Base-by-base conservation (phyloP, 805 yeast species). In the Barnettozyma siamensis region DNA sequence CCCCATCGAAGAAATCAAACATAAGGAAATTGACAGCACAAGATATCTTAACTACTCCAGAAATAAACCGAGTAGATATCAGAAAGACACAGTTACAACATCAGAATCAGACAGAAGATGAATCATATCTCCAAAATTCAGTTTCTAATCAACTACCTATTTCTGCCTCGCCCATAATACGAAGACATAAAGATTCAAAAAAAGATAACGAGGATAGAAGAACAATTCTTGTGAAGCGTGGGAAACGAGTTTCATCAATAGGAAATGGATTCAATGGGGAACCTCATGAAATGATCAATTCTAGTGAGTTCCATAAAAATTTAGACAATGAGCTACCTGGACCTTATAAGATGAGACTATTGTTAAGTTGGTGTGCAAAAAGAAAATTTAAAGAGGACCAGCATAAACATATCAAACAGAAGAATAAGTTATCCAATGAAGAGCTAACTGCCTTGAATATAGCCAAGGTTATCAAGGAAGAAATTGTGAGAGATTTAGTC, bases 221-320 rank as follows among this genome's bases (percentile, higher is more conserved):
- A 39, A 54, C 76, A 2, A 76, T 83, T 1, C 60, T 79, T 48
- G 57, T 70, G 31, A 72, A 73, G 40, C 64, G 93, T 27, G 93
- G 93, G 7, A 81, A 80, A 51, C 61, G 93, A 23, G 75, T 80
- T 2, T 83, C 85, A 54, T 80, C 88, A 0, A 73, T 83, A 7
- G 88, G 89, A 2, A 82, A 80, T 53, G 91, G 89, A 3, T 77
- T 76, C 49, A 68, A 66, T 2, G 85, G 81, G 0, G 72, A 71
- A 24, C 89, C 89, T 2, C 89, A 83, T 55, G 66, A 70, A 1
- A 79, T 76, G 35, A 75, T 84, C 1, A 70, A 76, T 0, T 64
- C 68, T 1, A 50, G 62, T 9, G 79, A 78, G 40, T 77, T 77
- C 51, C 77, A 73, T 57, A 82, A 81, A 53, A 79, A 78, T 51